Conservation (phyloP, 73 alveolate genomes). For the Strombidium stylifer region DNA sequence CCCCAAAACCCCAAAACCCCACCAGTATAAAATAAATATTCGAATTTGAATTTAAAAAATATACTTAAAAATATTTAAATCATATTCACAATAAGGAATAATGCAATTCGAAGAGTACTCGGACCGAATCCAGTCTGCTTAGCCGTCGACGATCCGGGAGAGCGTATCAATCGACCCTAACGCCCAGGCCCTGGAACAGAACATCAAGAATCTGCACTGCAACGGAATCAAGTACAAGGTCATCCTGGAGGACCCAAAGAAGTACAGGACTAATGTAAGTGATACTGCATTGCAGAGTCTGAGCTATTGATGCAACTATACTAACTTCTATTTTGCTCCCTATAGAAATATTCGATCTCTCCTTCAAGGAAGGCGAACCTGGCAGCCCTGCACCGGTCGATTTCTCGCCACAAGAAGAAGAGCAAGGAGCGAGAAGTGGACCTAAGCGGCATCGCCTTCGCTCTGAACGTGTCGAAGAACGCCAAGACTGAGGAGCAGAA, state of each 20-base stretch:
- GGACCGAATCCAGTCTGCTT: too few species aligned
- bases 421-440: not conserved
- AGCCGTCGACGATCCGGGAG: not conserved
- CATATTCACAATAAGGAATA: too few species aligned
- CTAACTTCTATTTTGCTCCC: not conserved
- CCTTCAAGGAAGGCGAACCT: conserved; percentile 31
- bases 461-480: too few species aligned
- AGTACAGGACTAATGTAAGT: too few species aligned
- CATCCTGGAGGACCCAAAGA: conserved; percentile 9
- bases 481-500: too few species aligned
- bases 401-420: too few species aligned
- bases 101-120: too few species aligned
- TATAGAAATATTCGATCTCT: conserved; percentile 9
- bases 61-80: too few species aligned
- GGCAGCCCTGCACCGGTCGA: not conserved
- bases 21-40: too few species aligned
- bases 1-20: too few species aligned
- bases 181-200: conserved; percentile 20
- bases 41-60: too few species aligned
- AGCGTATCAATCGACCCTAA: not conserved
- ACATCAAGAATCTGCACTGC: conserved; percentile 9
- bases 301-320: not conserved
- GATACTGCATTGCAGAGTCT: too few species aligned
- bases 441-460: not conserved
- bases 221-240: conserved; percentile 29